Evolutionary conservation across 306 rosid species (phyloP).

Genomic region (Rosa lucieae): DNA sequence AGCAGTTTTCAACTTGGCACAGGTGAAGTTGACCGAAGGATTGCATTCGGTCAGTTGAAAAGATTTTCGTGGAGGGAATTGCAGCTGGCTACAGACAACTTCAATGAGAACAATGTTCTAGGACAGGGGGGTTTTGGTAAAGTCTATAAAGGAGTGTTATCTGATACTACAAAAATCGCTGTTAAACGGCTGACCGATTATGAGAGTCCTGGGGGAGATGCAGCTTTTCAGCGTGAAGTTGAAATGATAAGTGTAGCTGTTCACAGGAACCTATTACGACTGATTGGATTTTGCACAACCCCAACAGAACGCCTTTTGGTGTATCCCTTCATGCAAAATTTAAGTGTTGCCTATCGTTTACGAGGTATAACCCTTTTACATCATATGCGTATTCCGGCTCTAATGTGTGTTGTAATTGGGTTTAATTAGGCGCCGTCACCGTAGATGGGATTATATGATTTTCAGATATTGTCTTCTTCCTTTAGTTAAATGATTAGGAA

Average conservation of each 20-base stretch:
- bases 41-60: conserved; percentile 89
- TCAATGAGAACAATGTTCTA: conserved; percentile 84
- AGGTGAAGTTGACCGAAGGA: conserved; percentile 98
- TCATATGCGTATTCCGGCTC: background rate
- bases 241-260: conserved; percentile 99
- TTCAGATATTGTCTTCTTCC: background rate
- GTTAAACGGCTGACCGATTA: conserved; percentile 90
- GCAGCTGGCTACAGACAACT: conserved; percentile 88
- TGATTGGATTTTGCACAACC: conserved; percentile 93
- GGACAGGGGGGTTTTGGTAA: conserved; percentile 99
- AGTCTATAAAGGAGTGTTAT: conserved; percentile 93
- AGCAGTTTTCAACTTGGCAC: background rate
- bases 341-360: conserved; percentile 88
- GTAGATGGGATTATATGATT: background rate
- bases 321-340: conserved; percentile 96
- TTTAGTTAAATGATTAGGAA: background rate
- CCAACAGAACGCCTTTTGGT: conserved; percentile 91
- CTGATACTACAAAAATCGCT: conserved; percentile 86
- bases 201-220: conserved; percentile 98
- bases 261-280: conserved; percentile 78
- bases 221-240: conserved; percentile 97
- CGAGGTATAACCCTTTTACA: conserved; percentile 53
- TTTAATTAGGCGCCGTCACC: background rate
- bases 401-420: background rate
- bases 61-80: conserved; percentile 94